Evolutionary conservation across 148 eudicot species (phyloP).

Genomic region (Heliamphora exappendiculata): DNA sequence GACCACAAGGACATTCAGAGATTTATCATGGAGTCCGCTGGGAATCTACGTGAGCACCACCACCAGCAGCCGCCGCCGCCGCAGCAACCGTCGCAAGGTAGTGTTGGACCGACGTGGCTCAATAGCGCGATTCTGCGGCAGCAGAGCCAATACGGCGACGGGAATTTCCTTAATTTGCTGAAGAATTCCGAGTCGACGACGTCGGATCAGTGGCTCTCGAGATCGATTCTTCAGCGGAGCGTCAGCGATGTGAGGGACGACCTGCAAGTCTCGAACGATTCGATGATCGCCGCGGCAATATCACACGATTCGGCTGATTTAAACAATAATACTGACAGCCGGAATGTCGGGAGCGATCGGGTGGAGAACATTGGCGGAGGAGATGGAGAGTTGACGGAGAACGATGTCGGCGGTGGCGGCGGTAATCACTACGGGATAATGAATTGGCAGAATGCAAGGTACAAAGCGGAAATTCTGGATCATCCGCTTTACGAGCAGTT

Average conservation of each 20-base stretch:
- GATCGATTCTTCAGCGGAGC: slow-evolving; percentile 16
- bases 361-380: slow-evolving; percentile 19
- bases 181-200: slow-evolving; percentile 9
- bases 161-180: slow-evolving; percentile 16
- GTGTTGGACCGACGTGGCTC: slow-evolving; percentile 19
- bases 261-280: slow-evolving; percentile 13
- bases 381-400: slow-evolving; percentile 15
- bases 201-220: slow-evolving; percentile 28
- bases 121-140: slow-evolving; percentile 19
- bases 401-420: slow-evolving; percentile 20
- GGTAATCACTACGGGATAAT: no score
- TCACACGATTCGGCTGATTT: slow-evolving; percentile 9
- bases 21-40: slow-evolving; percentile 7
- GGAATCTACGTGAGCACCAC: slow-evolving; percentile 9
- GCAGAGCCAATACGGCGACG: slow-evolving; percentile 14
- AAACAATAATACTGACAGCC: not conserved
- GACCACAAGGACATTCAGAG: slow-evolving; percentile 11
- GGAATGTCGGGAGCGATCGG: slow-evolving; percentile 2
- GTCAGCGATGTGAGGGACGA: slow-evolving; percentile 13
- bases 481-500: slow-evolving; percentile 85
- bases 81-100: slow-evolving; percentile 2
- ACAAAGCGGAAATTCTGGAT: slow-evolving; percentile 46
- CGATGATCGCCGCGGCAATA: slow-evolving; percentile 15
- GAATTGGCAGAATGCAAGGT: slow-evolving; percentile 41
- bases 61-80: slow-evolving; percentile 2